Evolutionary conservation across 768 basidiomycete species (phyloP), one percentile per base, ranked within the genome.

Genomic region (Pleurotus pulmonarius): DNA sequence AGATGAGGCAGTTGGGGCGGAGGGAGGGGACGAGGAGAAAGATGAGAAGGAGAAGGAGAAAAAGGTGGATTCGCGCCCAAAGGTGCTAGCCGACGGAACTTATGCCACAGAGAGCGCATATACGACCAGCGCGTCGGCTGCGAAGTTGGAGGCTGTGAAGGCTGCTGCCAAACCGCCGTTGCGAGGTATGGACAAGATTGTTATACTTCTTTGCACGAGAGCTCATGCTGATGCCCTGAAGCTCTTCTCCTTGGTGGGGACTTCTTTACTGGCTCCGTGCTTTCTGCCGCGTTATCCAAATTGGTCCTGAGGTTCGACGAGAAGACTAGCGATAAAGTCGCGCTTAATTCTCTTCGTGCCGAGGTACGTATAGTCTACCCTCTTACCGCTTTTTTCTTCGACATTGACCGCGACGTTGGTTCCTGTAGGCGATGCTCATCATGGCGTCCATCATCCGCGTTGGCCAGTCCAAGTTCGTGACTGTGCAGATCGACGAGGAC

Each of bases 401-500:
- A 3, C 8, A 18, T 54, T 60, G 29, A 29, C 49, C 9, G 26
- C 43, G 3, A 53, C 54, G 20, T 20, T 20, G 1, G 20, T 41
- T 29, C 16, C 8, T 59, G 13, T 63, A 92, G 89, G 86, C 92
- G 4, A 98, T 99, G 92, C 80, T 99, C 54, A 93, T 98, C 68
- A 98, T 99, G 97, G 88, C 94, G 1, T 97, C 94, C 7, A 80
- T 94, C 67, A 91, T 98, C 67, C 93, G 97, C 47, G 92, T 98
- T 55, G 97, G 97, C 38, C 96, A 98, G 73, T 95, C 94, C 54
- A 96, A 95, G 67, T 95, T 96, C 62, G 90, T 89, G 44, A 85
- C 91, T 0, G 88, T 87, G 1, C 90, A 92, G n/a, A 99, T 99
- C 61, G 97, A 99, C 74, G 97, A 99, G 69, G 97, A 99, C 69